Evolutionary conservation across 1,284 basidiomycete species (phyloP).

Genomic region (Trichosporon ovoides): DNA sequence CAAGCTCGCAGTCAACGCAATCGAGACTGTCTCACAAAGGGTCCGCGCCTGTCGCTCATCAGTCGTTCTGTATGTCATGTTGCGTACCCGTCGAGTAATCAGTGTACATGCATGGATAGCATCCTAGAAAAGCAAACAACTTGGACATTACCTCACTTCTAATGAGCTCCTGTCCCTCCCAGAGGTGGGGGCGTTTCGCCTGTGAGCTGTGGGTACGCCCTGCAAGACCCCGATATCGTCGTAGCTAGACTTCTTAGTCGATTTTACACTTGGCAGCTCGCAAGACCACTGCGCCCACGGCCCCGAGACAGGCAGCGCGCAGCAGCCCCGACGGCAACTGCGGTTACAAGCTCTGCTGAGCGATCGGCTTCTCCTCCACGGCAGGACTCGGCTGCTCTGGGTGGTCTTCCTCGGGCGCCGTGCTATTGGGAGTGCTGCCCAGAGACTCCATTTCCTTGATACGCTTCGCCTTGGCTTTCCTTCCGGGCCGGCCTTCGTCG

Average conservation of each 20-base stretch:
- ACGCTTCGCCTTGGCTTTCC: constrained; percentile 42
- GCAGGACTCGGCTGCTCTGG: background rate
- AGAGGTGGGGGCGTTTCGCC: background rate
- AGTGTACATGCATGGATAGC: constrained; percentile 6
- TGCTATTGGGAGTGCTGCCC: background rate
- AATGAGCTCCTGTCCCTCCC: background rate
- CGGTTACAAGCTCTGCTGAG: background rate
- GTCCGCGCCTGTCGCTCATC: background rate
- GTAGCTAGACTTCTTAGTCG: no score
- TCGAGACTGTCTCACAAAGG: background rate
- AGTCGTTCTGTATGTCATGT: background rate
- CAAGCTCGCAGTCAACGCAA: background rate
- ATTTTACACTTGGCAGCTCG: no score
- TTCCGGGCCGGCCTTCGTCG: constrained; percentile 45
- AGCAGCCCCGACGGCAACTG: background rate
- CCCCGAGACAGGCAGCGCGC: no score
- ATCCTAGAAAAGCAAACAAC: constrained; percentile 6
- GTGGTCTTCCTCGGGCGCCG: background rate
- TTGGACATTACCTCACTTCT: constrained; percentile 6
- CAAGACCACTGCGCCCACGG: no score
- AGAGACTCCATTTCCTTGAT: constrained; percentile 8
- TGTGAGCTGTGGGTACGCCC: background rate
- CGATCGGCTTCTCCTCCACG: background rate
- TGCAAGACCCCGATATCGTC: background rate
- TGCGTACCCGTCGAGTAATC: background rate